Evolutionary conservation across 73 alveolate genomes (phyloP).

Genomic region (Paraurostyla sp.): DNA sequence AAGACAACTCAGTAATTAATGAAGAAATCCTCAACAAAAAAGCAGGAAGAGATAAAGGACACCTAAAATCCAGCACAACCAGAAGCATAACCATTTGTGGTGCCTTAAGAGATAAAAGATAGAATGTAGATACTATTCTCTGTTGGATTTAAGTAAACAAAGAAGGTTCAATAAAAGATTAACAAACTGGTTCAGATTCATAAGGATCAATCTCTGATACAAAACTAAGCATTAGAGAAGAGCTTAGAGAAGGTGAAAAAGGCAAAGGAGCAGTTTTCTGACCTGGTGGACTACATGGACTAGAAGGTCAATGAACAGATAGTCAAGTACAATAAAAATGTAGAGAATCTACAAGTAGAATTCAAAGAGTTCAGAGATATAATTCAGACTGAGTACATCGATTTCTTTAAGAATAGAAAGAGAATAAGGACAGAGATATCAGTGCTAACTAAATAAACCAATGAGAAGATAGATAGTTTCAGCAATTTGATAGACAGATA

Average conservation of each 20-base stretch:
- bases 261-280: not conserved
- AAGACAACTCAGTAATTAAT: too few relatives aligned
- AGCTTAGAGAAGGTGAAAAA: constrained; percentile 16
- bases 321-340: not conserved
- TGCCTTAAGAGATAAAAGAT: constrained; percentile 2
- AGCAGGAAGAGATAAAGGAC: not conserved
- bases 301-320: not conserved
- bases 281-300: constrained; percentile 43
- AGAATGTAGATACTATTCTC: not conserved
- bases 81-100: not conserved
- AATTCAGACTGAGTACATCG: constrained; percentile 20
- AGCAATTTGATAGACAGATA: not conserved
- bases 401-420: constrained; percentile 48
- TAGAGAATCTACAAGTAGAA: not conserved
- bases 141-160: not conserved
- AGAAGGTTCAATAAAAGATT: not conserved
- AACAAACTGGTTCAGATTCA: constrained; percentile 5
- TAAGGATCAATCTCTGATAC: not conserved
- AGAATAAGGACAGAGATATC: constrained; percentile 40
- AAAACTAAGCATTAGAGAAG: not conserved
- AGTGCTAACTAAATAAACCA: not conserved
- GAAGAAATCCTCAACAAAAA: not conserved
- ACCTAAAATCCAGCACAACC: not conserved
- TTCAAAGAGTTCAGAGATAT: not conserved
- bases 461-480: constrained; percentile 40